Evolutionary conservation across 768 basidiomycete genomes (phyloP).

Genomic region (Exsudoporus frostii): DNA sequence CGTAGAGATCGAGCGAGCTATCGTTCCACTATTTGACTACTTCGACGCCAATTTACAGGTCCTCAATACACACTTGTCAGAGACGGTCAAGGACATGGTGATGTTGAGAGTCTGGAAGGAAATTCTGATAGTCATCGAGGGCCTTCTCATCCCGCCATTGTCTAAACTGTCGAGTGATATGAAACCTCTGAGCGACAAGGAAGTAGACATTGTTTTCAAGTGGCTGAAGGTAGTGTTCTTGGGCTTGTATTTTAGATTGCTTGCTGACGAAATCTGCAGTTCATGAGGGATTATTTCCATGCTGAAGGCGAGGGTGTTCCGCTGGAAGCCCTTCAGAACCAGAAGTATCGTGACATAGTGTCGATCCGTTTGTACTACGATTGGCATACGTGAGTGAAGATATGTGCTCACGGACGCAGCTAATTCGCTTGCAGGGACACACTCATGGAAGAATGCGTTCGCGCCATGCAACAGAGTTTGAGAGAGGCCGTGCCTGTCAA

Average conservation of each 20-base stretch:
- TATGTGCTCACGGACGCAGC: background rate
- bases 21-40: conserved; percentile 90
- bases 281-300: conserved; percentile 92
- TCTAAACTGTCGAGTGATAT: conserved; percentile 84
- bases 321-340: conserved; percentile 82
- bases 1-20: conserved; percentile 91
- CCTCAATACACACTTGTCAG: conserved; percentile 83
- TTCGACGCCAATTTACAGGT: conserved; percentile 92
- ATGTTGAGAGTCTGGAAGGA: conserved; percentile 97
- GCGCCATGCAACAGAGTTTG: conserved; percentile 88
- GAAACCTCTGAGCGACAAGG: conserved; percentile 91
- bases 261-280: conserved; percentile 43
- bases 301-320: conserved; percentile 90
- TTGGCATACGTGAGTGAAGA: conserved; percentile 74
- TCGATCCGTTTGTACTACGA: conserved; percentile 95
- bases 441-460: conserved; percentile 92
- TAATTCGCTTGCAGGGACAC: conserved; percentile 51
- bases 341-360: conserved; percentile 89
- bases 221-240: conserved; percentile 75
- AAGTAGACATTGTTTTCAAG: conserved; percentile 98
- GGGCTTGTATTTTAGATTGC: background rate
- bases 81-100: conserved; percentile 84
- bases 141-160: conserved; percentile 85
- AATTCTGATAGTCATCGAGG: conserved; percentile 80
- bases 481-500: conserved; percentile 71